Base-by-base conservation (phyloP, 2,329 filamentous ascomycete species). In the Pezicula rhizophila region DNA sequence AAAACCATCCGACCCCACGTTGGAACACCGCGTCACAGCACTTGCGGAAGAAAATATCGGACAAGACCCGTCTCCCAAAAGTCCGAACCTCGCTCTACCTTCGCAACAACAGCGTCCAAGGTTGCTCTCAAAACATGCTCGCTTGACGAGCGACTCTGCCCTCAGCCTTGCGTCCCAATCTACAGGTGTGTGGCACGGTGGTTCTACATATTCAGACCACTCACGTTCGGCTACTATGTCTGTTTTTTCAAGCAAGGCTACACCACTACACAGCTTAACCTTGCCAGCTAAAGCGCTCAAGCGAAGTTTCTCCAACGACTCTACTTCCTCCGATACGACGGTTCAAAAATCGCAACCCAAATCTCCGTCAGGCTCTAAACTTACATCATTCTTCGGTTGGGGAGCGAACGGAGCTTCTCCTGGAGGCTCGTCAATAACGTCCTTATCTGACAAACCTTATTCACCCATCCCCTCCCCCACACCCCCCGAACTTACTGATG, bases 321-420 rank as follows among this genome's bases (percentile, higher is more conserved):
- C 59, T 25, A 57, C 53, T 50, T 55, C 57, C 28, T 59, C 59
- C 41, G 57, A 50, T 45, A 55, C 57, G 5, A 59, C 59, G 12
- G 43, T 61, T 31, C 55, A 61, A 31, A 64, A 57, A 52, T 48
- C 55, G 42, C 57, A 50, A 53, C 72, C 74, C 5, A 76, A 76
- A 57, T 76, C 76, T 2, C 74, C 76, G 15, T 73, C 72, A 14
- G 52, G 51, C 11, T 61, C 62, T 49, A 81, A 79, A 49, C 75
- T 86, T 59, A 78, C 78, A 40, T 81, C 78, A 12, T 83, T 86
- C 65, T 87, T 87, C 58, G 79, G 80, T 52, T 85, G 82, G 79
- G 83, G 80, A 51, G 75, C 72, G 18, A 67, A 71, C 25, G 69
- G 73, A 42, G 75, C 75, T 3, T 75, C 78, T 48, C 74, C 75